Evolutionary conservation across 371 early-diverging fungal genomes (phyloP).

Genomic region (Sporodiniella umbellata): DNA sequence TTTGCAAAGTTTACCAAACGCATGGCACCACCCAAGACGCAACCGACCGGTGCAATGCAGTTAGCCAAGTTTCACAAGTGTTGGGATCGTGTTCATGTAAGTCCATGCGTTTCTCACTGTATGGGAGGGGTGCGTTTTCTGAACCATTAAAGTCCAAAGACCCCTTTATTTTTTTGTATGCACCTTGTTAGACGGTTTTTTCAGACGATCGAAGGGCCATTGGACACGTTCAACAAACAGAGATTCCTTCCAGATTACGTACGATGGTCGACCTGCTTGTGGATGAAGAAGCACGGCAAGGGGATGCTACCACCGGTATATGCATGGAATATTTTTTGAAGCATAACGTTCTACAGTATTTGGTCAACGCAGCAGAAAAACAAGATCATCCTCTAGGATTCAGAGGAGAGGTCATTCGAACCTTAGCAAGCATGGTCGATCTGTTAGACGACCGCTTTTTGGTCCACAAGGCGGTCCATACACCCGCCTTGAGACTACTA

Average conservation of each 20-base stretch:
- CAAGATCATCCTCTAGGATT: slow-evolving; percentile 85
- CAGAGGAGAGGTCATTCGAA: slow-evolving; percentile 78
- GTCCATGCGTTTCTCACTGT: neutral
- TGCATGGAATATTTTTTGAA: slow-evolving; percentile 93
- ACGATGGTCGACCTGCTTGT: slow-evolving; percentile 88
- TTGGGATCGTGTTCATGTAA: slow-evolving; percentile 72
- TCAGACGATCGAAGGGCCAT: slow-evolving; percentile 54
- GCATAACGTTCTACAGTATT: slow-evolving; percentile 71
- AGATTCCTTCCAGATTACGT: slow-evolving; percentile 74
- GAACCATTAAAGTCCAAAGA: neutral
- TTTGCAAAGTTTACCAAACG: slow-evolving; percentile 66
- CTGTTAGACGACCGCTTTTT: slow-evolving; percentile 85
- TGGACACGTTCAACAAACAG: slow-evolving; percentile 70
- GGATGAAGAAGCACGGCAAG: slow-evolving; percentile 82
- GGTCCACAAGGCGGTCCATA: slow-evolving; percentile 87
- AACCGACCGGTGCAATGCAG: slow-evolving; percentile 64
- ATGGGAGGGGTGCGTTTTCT: neutral
- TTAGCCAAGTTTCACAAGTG: slow-evolving; percentile 73
- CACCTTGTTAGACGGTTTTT: slow-evolving; percentile 56
- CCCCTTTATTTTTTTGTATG: neutral
- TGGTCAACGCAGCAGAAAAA: slow-evolving; percentile 77
- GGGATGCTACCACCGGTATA: slow-evolving; percentile 72
- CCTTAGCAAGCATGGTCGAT: slow-evolving; percentile 80
- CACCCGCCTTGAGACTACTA: slow-evolving; percentile 79
- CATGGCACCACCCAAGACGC: slow-evolving; percentile 61